Evolutionary conservation across 495 filamentous ascomycete genomes (phyloP), one percentile per base, ranked within the genome.

Genomic region (Penicillium bovifimosum): DNA sequence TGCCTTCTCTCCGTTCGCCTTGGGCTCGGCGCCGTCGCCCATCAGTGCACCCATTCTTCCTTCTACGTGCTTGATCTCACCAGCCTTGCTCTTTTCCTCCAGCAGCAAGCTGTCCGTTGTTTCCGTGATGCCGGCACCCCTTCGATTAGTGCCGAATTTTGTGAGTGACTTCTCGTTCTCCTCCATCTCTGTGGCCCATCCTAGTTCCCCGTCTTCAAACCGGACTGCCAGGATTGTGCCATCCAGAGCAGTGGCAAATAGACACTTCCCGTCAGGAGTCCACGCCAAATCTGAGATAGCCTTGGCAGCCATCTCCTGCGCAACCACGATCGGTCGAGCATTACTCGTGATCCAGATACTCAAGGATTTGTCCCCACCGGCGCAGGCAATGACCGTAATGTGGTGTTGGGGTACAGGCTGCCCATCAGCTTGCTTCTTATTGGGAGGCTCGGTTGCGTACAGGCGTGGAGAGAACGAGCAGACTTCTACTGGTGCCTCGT

Each of bases 281-380:
- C 95, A 99, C 0, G 92, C 87, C 39, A 99, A 76, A 72, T 99
- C 93, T 0, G 89, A 90, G 41, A 97, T 87, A 2, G 91, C 85
- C 70, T 99, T 99, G 20, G 82, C 80, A 9, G 89, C 84, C 54
- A 97, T 68, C 55, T 96, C 92, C 56, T 95, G 87, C 5, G 86
- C 77, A 32, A 96, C 90, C 9, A 95, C 83, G 29, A 97, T 83
- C 0, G 93, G 93, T 38, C 92, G 71, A 6, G 93, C 88, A 40
- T 88, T 92, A 54, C 88, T 95, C 6, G 93, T 99, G 64, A 96
- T 96, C 93, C 93, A 99, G 33, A 99, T 81, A 64, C 86, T 96
- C 29, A 99, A 66, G 0, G 91, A 88, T 65, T 96, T 96, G 65
- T 99, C 93, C 54, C 96, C 95, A 11, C 93, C 93, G 3, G 91